These are phyloP conservation scores for Trichoderma citrinoviride DNA, from an alignment of 2,329 filamentous ascomycete species.

Conservation along the genomic window DNA sequence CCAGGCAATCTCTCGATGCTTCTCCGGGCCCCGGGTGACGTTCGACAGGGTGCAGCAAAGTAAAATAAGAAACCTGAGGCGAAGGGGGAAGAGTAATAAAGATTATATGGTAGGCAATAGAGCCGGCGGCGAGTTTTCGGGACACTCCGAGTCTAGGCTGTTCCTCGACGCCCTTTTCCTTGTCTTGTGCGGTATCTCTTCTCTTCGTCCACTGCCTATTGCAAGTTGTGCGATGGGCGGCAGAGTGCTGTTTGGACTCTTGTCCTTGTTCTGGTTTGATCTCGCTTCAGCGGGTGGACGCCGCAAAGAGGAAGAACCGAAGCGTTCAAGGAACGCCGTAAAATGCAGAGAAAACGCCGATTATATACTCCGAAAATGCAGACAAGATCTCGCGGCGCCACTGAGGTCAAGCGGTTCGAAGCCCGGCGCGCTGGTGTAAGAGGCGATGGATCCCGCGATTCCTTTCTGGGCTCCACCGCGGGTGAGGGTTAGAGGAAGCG, in stretches of 20 bases:
- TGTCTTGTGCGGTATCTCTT: neutral
- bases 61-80: neutral
- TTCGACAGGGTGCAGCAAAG: slow-evolving; percentile 1
- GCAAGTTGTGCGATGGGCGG: neutral
- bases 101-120: neutral
- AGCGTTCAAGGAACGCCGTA: neutral
- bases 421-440: neutral
- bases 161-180: neutral
- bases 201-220: neutral
- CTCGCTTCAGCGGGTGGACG: slow-evolving; percentile 6
- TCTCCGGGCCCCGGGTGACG: slow-evolving; percentile 2
- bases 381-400: slow-evolving; percentile 10
- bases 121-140: neutral
- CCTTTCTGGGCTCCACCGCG: slow-evolving; percentile 3
- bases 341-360: neutral
- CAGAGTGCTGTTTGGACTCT: neutral
- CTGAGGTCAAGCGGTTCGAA: neutral
- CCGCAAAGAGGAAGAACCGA: neutral
- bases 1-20: slow-evolving; percentile 16
- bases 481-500: neutral
- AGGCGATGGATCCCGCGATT: neutral
- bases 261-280: neutral
- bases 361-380: no score
- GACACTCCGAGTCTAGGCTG: neutral
- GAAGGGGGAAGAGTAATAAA: neutral